Conservation (phyloP, 306 rosid genomes). For the Dryas octopetala region DNA sequence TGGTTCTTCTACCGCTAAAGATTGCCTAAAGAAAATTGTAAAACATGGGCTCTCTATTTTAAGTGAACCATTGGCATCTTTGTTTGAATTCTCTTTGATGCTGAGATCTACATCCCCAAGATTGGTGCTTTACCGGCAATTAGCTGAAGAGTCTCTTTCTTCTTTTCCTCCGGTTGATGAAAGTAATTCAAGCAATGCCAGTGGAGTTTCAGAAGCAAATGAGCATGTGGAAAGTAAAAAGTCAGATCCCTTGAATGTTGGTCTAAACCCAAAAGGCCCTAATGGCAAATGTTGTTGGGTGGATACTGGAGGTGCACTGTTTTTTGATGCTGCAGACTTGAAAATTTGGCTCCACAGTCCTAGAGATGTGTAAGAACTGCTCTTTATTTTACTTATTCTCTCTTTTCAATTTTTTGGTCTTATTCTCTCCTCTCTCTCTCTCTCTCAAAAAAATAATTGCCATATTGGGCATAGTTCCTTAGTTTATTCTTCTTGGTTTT, state of each 20-base stretch:
- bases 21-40: conserved; percentile 58
- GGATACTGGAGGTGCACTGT: conserved; percentile 68
- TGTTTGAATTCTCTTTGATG: conserved; percentile 79
- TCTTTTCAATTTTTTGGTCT: background rate
- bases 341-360: conserved; percentile 52
- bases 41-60: conserved; percentile 50
- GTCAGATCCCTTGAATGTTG: conserved; percentile 49
- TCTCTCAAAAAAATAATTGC: background rate
- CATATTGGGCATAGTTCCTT: background rate
- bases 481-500: conserved; percentile 20
- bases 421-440: background rate
- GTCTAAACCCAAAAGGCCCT: conserved; percentile 45
- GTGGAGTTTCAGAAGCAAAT: conserved; percentile 31
- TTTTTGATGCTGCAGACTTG: conserved; percentile 57
- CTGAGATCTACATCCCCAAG: conserved; percentile 89
- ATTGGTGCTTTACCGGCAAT: conserved; percentile 73
- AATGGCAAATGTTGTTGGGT: conserved; percentile 89
- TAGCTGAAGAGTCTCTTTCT: conserved; percentile 78
- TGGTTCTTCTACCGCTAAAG: conserved; percentile 53
- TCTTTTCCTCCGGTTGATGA: conserved; percentile 73
- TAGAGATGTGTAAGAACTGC: conserved; percentile 45
- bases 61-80: conserved; percentile 64
- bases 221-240: conserved; percentile 24
- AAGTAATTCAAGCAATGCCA: conserved; percentile 30
- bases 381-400: background rate